Percentiles rank a stretch among this genome's conserved stretches.
Conservation (phyloP, 2,329 filamentous ascomycete genomes). For the Neofusicoccum cordaticola region DNA sequence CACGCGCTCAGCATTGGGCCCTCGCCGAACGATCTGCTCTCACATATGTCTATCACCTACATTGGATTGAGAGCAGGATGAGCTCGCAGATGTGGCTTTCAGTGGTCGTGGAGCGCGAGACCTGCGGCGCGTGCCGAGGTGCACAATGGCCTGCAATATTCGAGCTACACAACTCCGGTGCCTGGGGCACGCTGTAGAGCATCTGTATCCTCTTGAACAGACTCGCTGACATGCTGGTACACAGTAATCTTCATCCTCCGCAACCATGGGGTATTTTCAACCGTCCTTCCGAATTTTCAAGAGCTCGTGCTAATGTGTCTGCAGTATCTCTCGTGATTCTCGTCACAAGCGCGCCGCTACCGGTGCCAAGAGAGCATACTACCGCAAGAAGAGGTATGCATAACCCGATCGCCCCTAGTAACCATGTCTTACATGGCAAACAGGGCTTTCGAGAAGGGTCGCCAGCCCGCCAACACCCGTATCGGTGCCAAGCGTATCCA, state of each 20-base stretch:
- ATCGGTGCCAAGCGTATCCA: slow-evolving; percentile 96
- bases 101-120: background rate
- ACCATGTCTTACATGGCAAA: slow-evolving; percentile 48
- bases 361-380: slow-evolving; percentile 77
- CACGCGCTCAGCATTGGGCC: background rate
- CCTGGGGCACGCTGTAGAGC: background rate
- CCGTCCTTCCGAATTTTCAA: slow-evolving; percentile 11
- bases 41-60: background rate
- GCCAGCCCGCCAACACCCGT: slow-evolving; percentile 99
- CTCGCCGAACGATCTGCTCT: background rate
- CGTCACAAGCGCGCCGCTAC: slow-evolving; percentile 99
- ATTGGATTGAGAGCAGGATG: background rate
- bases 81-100: background rate
- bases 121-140: background rate
- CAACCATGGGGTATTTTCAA: slow-evolving; percentile 52
- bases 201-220: background rate
- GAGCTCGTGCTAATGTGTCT: slow-evolving; percentile 34
- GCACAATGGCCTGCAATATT: background rate
- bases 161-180: background rate
- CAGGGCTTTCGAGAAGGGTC: slow-evolving; percentile 99
- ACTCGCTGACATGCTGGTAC: background rate
- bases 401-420: slow-evolving; percentile 58
- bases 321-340: slow-evolving; percentile 97
- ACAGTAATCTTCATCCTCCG: slow-evolving; percentile 43
- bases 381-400: slow-evolving; percentile 60